Evolutionary conservation across 352 stramenopile species (phyloP).

Genomic region (Pythium phragmitis): DNA sequence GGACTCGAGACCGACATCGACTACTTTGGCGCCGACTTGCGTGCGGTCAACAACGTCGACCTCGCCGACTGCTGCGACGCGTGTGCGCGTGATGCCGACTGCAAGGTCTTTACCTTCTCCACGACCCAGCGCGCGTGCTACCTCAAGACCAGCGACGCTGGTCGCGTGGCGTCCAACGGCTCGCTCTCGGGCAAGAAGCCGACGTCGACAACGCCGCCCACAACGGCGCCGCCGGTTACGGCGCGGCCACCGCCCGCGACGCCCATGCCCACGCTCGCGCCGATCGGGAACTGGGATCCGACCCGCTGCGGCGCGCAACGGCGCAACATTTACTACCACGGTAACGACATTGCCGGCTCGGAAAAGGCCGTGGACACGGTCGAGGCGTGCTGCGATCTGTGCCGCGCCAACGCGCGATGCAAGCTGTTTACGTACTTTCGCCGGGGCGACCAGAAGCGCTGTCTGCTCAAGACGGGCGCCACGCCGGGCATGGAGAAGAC

Average conservation of each 20-base stretch:
- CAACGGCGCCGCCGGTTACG: neutral
- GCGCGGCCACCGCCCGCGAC: neutral
- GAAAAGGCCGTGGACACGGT: conserved; percentile 19
- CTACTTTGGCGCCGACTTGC: conserved; percentile 20
- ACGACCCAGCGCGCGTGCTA: conserved; percentile 12
- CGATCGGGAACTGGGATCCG: conserved; percentile 10
- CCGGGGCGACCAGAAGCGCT: conserved; percentile 17
- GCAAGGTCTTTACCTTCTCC: conserved; percentile 15
- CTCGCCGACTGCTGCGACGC: conserved; percentile 16
- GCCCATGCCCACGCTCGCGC: neutral
- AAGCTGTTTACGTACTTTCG: conserved; percentile 26
- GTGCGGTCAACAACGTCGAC: conserved; percentile 10
- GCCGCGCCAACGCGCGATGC: conserved; percentile 2
- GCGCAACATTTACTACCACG: conserved; percentile 19
- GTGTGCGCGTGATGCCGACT: conserved; percentile 11
- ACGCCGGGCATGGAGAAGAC: conserved; percentile 18
- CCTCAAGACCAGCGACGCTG: conserved; percentile 16
- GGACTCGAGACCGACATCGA: conserved; percentile 26
- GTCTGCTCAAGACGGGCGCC: conserved; percentile 19
- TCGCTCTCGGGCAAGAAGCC: conserved; percentile 15
- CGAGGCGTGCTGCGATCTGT: conserved; percentile 25
- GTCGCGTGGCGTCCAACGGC: neutral
- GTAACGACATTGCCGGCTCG: conserved; percentile 17
- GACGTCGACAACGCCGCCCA: neutral
- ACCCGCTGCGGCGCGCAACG: conserved; percentile 11